phyloP scores from a whole-genome alignment of 1,284 basidiomycete species.

The Moesziomyces sp. region DNA sequence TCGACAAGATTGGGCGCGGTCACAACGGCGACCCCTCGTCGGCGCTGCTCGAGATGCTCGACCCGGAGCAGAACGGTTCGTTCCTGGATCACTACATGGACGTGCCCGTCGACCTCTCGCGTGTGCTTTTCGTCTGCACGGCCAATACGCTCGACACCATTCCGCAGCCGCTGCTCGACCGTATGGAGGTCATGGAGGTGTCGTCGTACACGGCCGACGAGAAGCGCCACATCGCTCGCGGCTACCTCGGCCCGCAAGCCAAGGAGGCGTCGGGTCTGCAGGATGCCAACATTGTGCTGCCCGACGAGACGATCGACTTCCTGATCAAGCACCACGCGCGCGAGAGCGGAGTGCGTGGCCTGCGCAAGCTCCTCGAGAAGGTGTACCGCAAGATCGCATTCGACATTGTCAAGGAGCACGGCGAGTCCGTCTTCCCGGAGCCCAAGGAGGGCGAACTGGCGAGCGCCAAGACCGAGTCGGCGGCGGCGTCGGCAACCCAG shows the following conservation, averaged over 20 bases:
- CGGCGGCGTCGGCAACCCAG: slow-evolving; percentile 53
- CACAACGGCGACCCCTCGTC: slow-evolving; percentile 95
- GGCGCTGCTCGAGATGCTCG: slow-evolving; percentile 94
- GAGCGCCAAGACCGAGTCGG: slow-evolving; percentile 45
- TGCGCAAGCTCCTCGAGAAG: slow-evolving; percentile 71
- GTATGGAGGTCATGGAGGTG: slow-evolving; percentile 92
- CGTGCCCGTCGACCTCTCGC: slow-evolving; percentile 93
- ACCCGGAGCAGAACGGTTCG: slow-evolving; percentile 95
- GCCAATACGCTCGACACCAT: slow-evolving; percentile 82
- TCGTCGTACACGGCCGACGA: slow-evolving; percentile 89
- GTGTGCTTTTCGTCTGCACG: slow-evolving; percentile 97
- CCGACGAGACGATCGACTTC: slow-evolving; percentile 77
- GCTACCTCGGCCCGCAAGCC: slow-evolving; percentile 93
- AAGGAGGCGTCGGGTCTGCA: slow-evolving; percentile 86
- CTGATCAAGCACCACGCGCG: slow-evolving; percentile 97
- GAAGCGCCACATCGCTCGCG: slow-evolving; percentile 89
- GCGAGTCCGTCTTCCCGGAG: slow-evolving; percentile 87
- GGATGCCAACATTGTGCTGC: slow-evolving; percentile 62
- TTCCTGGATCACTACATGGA: slow-evolving; percentile 99
- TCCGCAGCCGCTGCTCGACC: slow-evolving; percentile 92
- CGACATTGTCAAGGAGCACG: slow-evolving; percentile 89
- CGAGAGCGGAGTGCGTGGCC: slow-evolving; percentile 78
- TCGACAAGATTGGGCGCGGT: slow-evolving; percentile 96
- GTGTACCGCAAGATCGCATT: slow-evolving; percentile 97
- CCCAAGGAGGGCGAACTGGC: slow-evolving; percentile 68